Percentiles rank a stretch among this genome's conserved stretches.
Evolutionary conservation across 2,329 filamentous ascomycete species (phyloP).

Genomic region (Pseudocercospora ulei): DNA sequence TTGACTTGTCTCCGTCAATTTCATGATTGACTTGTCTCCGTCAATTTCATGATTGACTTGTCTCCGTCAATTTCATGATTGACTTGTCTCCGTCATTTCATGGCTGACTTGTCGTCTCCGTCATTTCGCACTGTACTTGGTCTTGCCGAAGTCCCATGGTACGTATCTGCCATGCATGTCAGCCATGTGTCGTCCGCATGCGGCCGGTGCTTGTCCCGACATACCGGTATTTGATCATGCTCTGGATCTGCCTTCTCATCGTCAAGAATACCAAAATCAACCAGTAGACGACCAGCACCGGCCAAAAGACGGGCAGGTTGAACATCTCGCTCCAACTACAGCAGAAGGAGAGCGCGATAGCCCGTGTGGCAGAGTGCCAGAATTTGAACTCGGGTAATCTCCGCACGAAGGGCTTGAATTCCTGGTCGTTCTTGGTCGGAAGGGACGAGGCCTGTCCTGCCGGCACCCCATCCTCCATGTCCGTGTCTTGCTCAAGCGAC

Average conservation of each 20-base stretch:
- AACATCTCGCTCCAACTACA: conserved; percentile 93
- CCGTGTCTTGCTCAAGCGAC: conserved; percentile 85
- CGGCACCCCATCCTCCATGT: conserved; percentile 74
- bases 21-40: no score
- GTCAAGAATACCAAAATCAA: conserved; percentile 91
- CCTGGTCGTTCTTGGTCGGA: conserved; percentile 90
- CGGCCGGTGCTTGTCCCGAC: conserved; percentile 39
- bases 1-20: no score
- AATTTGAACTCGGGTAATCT: conserved; percentile 98
- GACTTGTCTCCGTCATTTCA: no score
- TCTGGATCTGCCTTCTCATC: conserved; percentile 98
- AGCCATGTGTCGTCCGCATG: conserved; percentile 11
- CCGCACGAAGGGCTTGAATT: conserved; percentile 95
- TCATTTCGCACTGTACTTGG: conserved; percentile 33
- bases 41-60: no score
- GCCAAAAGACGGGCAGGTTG: conserved; percentile 98
- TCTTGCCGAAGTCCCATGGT: conserved; percentile 37
- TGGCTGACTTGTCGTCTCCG: background rate
- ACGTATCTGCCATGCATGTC: conserved; percentile 30
- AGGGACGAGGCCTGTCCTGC: conserved; percentile 57
- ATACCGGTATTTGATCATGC: conserved; percentile 99
- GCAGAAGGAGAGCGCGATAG: conserved; percentile 68
- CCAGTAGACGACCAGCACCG: conserved; percentile 96
- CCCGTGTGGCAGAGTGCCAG: conserved; percentile 91
- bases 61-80: no score